Evolutionary conservation across 129 eudicot species (phyloP), one percentile per base, ranked within the genome.

Genomic region (Ambrosia artemisiifolia): DNA sequence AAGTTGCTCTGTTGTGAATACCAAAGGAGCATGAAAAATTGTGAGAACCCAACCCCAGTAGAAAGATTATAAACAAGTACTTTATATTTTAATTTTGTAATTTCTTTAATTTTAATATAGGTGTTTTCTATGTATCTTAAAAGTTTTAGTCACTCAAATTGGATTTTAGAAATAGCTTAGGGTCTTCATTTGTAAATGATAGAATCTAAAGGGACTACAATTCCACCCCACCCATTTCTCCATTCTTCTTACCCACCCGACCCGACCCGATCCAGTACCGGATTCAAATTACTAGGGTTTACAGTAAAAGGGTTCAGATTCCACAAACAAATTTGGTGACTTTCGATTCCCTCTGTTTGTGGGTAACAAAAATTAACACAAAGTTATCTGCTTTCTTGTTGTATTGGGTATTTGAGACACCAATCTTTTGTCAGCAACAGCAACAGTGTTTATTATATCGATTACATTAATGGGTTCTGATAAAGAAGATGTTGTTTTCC

Each of bases 401-500:
- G 35, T 44, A 46, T 36, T 43, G 60, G 14, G 69, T 30, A 16
- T 50, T 24, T 24, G 28, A 24, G 28, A 24, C 28, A 24, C 28
- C 1, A 24, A 24, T 24, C 28, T 24, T 24, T 24, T 0, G 28
- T 24, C 28, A 24, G 28, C 28, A 24, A 24, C 60, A 66, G 18
- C 36, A 35, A 51, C 66, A 0, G 70, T 14, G 36, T 47, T 32
- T 66, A 33, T n/a, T n/a, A n/a, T n/a, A n/a, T 75, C 3, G 68
- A 56, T 67, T 67, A 18, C 43, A 19, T 53, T 53, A n/a, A 78
- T 78, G 82, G 82, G 64, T 50, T 71, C 82, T 30, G 82, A 78
- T 11, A 78, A 80, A 59, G 87, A 84, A 63, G 77, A 79, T 53
- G 77, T 50, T n/a, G 74, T 74, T 56, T 87, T 84, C 62, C 89